Evolutionary conservation across 768 basidiomycete genomes (phyloP).

Genomic region (Phanerochaete sordida): DNA sequence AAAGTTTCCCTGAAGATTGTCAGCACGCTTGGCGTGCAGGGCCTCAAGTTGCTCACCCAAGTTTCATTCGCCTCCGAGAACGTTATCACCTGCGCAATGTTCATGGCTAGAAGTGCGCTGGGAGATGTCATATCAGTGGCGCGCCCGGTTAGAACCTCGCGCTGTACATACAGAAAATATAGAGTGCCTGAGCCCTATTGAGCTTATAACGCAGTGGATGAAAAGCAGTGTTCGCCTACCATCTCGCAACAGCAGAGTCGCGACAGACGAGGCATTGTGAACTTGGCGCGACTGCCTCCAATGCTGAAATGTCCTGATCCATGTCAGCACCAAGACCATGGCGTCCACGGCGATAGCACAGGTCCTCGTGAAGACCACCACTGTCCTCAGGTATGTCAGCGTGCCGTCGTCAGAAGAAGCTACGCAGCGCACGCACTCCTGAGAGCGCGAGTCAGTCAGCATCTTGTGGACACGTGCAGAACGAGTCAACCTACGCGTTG

Average conservation of each 20-base stretch:
- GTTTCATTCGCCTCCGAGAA: neutral
- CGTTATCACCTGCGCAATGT: neutral
- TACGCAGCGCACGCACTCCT: too few species aligned
- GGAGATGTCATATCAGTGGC: too few species aligned
- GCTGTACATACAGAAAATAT: too few species aligned
- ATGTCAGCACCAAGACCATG: neutral
- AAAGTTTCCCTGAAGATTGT: neutral
- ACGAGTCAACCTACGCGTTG: too few species aligned
- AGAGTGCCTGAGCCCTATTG: too few species aligned
- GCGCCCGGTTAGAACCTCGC: too few species aligned
- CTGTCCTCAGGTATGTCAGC: neutral
- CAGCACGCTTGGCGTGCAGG: neutral
- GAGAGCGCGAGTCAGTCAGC: too few species aligned
- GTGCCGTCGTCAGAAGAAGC: neutral
- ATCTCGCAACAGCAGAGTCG: neutral
- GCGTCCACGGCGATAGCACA: neutral
- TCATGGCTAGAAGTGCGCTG: too few species aligned
- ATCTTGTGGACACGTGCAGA: too few species aligned
- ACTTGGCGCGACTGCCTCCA: neutral
- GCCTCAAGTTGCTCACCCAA: neutral
- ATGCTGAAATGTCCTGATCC: neutral
- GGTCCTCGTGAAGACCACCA: neutral
- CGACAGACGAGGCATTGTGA: neutral
- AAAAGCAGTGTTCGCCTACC: neutral
- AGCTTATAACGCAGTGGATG: too few species aligned